phyloP scores from a whole-genome alignment of 2,329 filamentous ascomycete species.

The Chaetomium sp. region DNA sequence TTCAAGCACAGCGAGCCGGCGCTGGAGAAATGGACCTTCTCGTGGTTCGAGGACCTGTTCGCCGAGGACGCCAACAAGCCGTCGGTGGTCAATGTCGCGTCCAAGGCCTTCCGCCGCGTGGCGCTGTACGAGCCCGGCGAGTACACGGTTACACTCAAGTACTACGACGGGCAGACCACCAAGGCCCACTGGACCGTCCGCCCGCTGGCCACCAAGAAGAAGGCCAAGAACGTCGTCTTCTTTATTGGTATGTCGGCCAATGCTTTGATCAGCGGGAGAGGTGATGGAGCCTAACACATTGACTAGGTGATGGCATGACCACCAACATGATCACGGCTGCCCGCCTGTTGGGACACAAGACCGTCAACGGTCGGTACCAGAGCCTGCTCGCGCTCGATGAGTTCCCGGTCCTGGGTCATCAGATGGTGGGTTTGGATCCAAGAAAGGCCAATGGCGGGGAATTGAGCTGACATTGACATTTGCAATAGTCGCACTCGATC shows the following conservation, averaged over 20 bases:
- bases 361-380: slow-evolving; percentile 78
- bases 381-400: slow-evolving; percentile 69
- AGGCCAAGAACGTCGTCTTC: slow-evolving; percentile 77
- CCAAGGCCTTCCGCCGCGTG: slow-evolving; percentile 71
- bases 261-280: too few relatives aligned
- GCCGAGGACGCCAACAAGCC: slow-evolving; percentile 63
- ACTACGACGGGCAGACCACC: slow-evolving; percentile 67
- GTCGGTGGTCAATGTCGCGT: slow-evolving; percentile 70
- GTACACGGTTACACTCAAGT: slow-evolving; percentile 69
- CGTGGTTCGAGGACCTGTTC: slow-evolving; percentile 81
- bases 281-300: neutral
- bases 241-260: slow-evolving; percentile 60
- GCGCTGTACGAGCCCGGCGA: slow-evolving; percentile 72
- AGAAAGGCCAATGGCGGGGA: neutral
- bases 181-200: slow-evolving; percentile 72
- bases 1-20: slow-evolving; percentile 63
- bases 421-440: slow-evolving; percentile 51
- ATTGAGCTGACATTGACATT: neutral
- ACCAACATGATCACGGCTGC: slow-evolving; percentile 78
- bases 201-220: slow-evolving; percentile 60
- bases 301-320: slow-evolving; percentile 51
- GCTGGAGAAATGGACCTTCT: slow-evolving; percentile 75
- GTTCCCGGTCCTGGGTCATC: slow-evolving; percentile 79
- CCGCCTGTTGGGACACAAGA: slow-evolving; percentile 73
- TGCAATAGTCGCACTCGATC: slow-evolving; percentile 62